Evolutionary conservation across 2,329 filamentous ascomycete genomes (phyloP).

Genomic region (Diplodia intermedia): DNA sequence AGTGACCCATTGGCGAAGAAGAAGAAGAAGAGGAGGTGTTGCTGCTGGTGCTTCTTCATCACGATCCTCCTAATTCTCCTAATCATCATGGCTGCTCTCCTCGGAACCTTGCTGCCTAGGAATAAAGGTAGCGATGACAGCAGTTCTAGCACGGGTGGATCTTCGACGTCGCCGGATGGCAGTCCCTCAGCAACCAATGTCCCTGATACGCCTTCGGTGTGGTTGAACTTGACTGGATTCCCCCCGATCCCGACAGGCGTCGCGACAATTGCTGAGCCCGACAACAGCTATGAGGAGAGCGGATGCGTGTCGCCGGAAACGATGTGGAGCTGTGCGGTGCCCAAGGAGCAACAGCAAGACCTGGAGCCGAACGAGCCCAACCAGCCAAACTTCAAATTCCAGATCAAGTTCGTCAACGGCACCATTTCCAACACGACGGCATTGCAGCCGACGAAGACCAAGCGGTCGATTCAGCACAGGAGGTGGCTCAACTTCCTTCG

Average conservation of each 20-base stretch:
- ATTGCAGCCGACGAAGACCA: slow-evolving; percentile 42
- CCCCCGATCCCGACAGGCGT: slow-evolving; percentile 87
- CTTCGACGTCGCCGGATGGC: slow-evolving; percentile 21
- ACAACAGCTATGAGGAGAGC: slow-evolving; percentile 67
- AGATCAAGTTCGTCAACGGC: slow-evolving; percentile 69
- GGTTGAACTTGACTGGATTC: slow-evolving; percentile 85
- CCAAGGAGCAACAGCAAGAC: slow-evolving; percentile 74
- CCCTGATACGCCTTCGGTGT: slow-evolving; percentile 54
- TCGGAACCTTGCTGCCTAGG: slow-evolving; percentile 45
- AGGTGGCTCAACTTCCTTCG: slow-evolving; percentile 44
- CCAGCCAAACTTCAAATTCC: slow-evolving; percentile 79
- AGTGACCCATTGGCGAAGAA: slow-evolving; percentile 39
- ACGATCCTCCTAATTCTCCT: slow-evolving; percentile 46
- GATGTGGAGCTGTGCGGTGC: slow-evolving; percentile 85
- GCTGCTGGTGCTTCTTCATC: slow-evolving; percentile 45
- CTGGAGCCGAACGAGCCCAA: slow-evolving; percentile 69
- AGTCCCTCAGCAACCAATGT: slow-evolving; percentile 30
- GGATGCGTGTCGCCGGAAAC: slow-evolving; percentile 75
- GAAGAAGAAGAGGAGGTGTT: slow-evolving; percentile 43
- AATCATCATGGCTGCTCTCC: slow-evolving; percentile 49
- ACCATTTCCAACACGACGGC: slow-evolving; percentile 45
- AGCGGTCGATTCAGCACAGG: slow-evolving; percentile 37
- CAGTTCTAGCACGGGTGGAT: slow-evolving; percentile 10
- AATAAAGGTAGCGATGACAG: slow-evolving; percentile 49
- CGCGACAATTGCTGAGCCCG: slow-evolving; percentile 76